Conservation (phyloP, 495 filamentous ascomycete species). For the Mytilinidion resinicola region DNA sequence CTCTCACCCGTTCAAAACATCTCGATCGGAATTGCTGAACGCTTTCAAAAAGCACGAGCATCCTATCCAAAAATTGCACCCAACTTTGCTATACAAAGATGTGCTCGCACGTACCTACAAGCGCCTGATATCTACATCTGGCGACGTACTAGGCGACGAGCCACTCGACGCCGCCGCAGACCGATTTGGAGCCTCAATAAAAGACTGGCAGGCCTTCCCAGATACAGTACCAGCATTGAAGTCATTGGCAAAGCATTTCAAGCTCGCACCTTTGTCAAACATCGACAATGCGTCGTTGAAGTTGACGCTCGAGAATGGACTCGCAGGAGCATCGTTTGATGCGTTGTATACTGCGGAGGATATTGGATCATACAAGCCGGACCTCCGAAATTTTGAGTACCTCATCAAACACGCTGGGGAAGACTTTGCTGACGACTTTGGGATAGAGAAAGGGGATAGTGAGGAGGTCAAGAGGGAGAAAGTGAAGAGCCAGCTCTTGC, state of each 20-base stretch:
- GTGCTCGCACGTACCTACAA: slow-evolving; percentile 49
- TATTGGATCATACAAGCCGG: slow-evolving; percentile 71
- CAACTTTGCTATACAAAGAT: slow-evolving; percentile 51
- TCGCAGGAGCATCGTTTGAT: slow-evolving; percentile 53
- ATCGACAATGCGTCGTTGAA: slow-evolving; percentile 59
- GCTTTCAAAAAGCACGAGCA: slow-evolving; percentile 42
- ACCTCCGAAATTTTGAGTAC: slow-evolving; percentile 58
- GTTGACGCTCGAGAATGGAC: slow-evolving; percentile 45
- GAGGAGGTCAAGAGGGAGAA: slow-evolving; percentile 36
- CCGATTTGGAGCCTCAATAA: not conserved
- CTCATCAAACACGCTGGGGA: slow-evolving; percentile 48
- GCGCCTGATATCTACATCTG: slow-evolving; percentile 34
- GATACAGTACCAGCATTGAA: not conserved
- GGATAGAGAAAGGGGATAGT: not conserved
- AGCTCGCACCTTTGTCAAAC: slow-evolving; percentile 67
- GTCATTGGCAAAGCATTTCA: slow-evolving; percentile 53
- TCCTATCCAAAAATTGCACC: slow-evolving; percentile 44
- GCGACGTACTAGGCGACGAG: slow-evolving; percentile 39
- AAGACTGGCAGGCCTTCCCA: not conserved
- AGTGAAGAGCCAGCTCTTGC: slow-evolving; percentile 49
- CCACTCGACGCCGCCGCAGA: not conserved
- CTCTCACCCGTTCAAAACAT: slow-evolving; percentile 39
- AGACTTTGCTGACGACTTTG: slow-evolving; percentile 38
- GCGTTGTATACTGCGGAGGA: slow-evolving; percentile 67
- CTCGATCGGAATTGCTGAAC: slow-evolving; percentile 10